Evolutionary conservation across 768 basidiomycete genomes (phyloP), one percentile per base, ranked within the genome.

Genomic region (Tricholoma terreum): DNA sequence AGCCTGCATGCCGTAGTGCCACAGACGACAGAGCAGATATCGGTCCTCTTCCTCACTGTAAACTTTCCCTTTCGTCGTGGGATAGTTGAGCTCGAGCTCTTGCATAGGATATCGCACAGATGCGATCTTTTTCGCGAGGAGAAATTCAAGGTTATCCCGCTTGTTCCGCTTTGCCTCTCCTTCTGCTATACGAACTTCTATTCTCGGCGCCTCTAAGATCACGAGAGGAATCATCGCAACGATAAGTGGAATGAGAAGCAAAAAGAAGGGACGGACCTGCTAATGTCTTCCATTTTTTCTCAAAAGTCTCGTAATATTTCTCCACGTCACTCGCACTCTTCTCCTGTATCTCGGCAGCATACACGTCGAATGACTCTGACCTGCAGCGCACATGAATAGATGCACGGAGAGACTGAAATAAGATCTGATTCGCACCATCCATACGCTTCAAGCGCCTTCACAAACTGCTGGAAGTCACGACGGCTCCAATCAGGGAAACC

Each of bases 1-100:
- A 14, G 81, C 75, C 55, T 87, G 86, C 80, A 98, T 86, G 21
- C 94, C 94, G 62, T 98, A 95, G 73, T 96, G 85, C 69, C 86
- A 84, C 60, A 98, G 73, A 22, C 94, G 84, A 66, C 92, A 94
- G 36, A 98, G 82, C 10, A 98, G 80, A 76, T 98, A 99, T 15
- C 96, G 81, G 65, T 98, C 97, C 68, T 98, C 97, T 67, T 98
- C 97, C 61, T 99, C 97, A 22, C 84, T 89, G 72, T 96, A 99
- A 5, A 94, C 89, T 67, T 98, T 98, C 58, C 94, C 96, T 72
- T 98, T 98, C 34, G 94, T 96, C 30, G 90, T 90, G 1, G 92
- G 93, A 64, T 98, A 98, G 70, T 91, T 90, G 52, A 98, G 85
- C 72, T 96, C 91, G 49, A 99, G 85, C 71, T 97, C 95, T 70